Conservation (phyloP, 257 asterid species). For the Solanum paucissectum region DNA sequence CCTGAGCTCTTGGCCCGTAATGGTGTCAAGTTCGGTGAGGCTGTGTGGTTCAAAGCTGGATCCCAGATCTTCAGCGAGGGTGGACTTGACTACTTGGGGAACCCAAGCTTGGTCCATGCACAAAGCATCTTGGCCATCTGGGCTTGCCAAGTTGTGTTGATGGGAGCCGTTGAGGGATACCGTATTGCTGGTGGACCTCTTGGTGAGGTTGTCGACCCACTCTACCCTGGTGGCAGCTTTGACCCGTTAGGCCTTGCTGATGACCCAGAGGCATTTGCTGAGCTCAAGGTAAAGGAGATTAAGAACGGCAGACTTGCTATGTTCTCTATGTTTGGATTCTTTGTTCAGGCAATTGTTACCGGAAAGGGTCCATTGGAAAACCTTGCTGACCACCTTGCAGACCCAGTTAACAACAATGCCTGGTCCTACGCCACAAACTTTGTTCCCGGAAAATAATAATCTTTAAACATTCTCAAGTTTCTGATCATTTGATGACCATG, state of each 20-base stretch:
- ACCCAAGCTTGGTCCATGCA: slow-evolving; percentile 62
- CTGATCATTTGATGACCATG: background rate
- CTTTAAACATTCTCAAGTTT: background rate
- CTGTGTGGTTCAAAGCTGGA: slow-evolving; percentile 79
- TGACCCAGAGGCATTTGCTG: slow-evolving; percentile 38
- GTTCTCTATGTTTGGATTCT: slow-evolving; percentile 63
- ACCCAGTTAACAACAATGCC: slow-evolving; percentile 21
- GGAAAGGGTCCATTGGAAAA: slow-evolving; percentile 58
- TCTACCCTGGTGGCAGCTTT: slow-evolving; percentile 11
- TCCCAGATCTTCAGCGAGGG: slow-evolving; percentile 56
- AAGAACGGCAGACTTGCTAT: slow-evolving; percentile 47
- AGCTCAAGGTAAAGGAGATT: slow-evolving; percentile 47
- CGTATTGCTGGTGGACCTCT: slow-evolving; percentile 19
- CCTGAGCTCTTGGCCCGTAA: slow-evolving; percentile 64
- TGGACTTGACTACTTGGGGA: slow-evolving; percentile 62
- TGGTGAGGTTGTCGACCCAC: slow-evolving; percentile 10
- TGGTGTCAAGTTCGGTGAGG: slow-evolving; percentile 65
- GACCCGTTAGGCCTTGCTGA: slow-evolving; percentile 29
- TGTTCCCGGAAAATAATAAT: background rate
- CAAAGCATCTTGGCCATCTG: slow-evolving; percentile 70
- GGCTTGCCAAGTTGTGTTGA: slow-evolving; percentile 47
- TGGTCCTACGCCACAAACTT: background rate
- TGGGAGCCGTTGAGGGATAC: slow-evolving; percentile 77
- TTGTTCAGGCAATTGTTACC: slow-evolving; percentile 51
- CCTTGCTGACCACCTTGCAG: slow-evolving; percentile 48